These are phyloP conservation scores for Podospora appendiculata DNA, from an alignment of 495 filamentous ascomycete genomes.

Conservation along the genomic window DNA sequence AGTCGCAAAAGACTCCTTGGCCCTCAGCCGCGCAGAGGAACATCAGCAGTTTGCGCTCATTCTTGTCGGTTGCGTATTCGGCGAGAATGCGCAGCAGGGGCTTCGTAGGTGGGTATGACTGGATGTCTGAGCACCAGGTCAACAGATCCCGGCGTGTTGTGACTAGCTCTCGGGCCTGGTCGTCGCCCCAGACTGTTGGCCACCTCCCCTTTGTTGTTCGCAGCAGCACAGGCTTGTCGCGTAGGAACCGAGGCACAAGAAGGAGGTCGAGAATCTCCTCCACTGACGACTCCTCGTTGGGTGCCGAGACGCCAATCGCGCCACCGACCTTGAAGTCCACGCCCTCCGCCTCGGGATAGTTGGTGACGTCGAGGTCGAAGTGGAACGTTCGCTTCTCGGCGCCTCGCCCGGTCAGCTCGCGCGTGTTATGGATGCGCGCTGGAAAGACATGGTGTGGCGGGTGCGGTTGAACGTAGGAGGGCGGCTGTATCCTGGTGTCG, in stretches of 20 bases:
- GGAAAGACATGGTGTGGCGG: slow-evolving; percentile 86
- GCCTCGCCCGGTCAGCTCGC: slow-evolving; percentile 83
- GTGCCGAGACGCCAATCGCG: slow-evolving; percentile 86
- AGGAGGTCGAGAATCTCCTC: slow-evolving; percentile 78
- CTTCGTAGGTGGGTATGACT: slow-evolving; percentile 88
- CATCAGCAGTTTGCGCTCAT: slow-evolving; percentile 79
- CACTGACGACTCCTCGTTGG: slow-evolving; percentile 70
- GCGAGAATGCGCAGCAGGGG: slow-evolving; percentile 76
- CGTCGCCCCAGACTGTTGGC: slow-evolving; percentile 98
- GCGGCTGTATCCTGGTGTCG: slow-evolving; percentile 57
- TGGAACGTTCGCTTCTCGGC: slow-evolving; percentile 95
- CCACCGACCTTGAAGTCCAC: slow-evolving; percentile 96
- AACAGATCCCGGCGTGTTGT: slow-evolving; percentile 86
- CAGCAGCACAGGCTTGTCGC: slow-evolving; percentile 72
- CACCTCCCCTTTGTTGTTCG: slow-evolving; percentile 76
- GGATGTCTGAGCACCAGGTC: slow-evolving; percentile 91
- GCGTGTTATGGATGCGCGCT: slow-evolving; percentile 69
- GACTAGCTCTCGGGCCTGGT: slow-evolving; percentile 68
- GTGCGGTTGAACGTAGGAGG: slow-evolving; percentile 89
- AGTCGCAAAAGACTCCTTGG: slow-evolving; percentile 89
- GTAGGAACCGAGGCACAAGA: slow-evolving; percentile 63
- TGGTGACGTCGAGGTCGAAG: slow-evolving; percentile 92
- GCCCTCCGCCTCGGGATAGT: slow-evolving; percentile 80
- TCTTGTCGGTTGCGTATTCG: slow-evolving; percentile 69
- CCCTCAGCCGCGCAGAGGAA: slow-evolving; percentile 87